Base-by-base conservation (phyloP, 495 filamentous ascomycete genomes). In the Penicillium riverlandense region DNA sequence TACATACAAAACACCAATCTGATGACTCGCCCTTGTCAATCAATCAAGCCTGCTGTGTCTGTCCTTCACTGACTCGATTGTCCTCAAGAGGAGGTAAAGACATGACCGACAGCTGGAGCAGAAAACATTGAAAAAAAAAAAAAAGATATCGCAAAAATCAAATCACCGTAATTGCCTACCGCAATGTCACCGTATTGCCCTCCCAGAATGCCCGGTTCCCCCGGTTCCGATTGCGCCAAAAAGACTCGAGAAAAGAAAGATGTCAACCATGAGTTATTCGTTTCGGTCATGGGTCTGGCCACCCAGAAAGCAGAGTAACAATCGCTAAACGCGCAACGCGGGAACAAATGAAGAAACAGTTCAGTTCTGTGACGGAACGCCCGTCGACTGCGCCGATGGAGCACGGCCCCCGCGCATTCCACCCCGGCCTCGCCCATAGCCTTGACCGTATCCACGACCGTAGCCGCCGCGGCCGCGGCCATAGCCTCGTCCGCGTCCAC, bases 401-500 rank as follows among this genome's bases (percentile, higher is more conserved):
- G 54, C 48, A 29, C 69, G 67, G n/a, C 66, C 66, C 8, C 67
- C 63, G 13, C 67, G 58, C 34, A 54, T 44, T 16, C 58, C 58
- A 7, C 68, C 69, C 41, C 63, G 60, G 38, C 66, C 70, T 16
- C 70, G 63, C 22, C 46, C 46, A 14, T 49, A 49, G 29, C 50
- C 54, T 40, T 48, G 43, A 22, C 50, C 47, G 38, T 69, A 72
- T 8, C 77, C 74, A 39, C 76, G 76, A 45, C 72, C 71, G 38
- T 79, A 75, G 38, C 78, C 75, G 22, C 82, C 67, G 41, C 69
- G 66, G 36, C 76, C 70, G 43, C 74, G 72, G 13, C 72, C 66
- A 43, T 63, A 63, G 22, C 84, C 82, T 58, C 83, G 77, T 22
- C 84, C 83, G 39, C 84, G 74, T 14, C 84, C 82, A 35, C 85